Base-by-base conservation (phyloP, 179 eudicot genomes). In the Gypsophila paniculata region DNA sequence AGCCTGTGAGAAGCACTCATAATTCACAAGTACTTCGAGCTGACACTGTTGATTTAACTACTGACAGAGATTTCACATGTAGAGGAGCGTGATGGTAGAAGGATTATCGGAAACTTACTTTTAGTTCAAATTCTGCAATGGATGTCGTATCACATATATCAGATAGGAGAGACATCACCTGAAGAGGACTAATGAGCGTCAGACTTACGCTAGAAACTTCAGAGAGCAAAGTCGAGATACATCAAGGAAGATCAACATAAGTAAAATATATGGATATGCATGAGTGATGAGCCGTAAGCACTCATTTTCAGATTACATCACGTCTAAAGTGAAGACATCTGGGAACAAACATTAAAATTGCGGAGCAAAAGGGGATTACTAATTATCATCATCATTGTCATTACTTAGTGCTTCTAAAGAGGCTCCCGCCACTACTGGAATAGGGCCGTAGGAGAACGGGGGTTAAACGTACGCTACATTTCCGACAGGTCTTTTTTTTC, bases 111-210 rank as follows among this genome's bases (percentile, higher is more conserved):
- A 67, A 73, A 61, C 93, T 85, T 81, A 90, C 97, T 75, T 91
- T 91, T 49, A 91, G 72, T 72, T 91, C 93, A 80, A 91, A 72
- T 76, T 91, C 96, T 5, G 89, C 93, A 71, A 91, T 76, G 60
- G 96, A 88, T 46, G 85, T 84, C 74, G 91, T 88, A 74, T 88
- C 93, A 63, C 97, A 91, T 60, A 91, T 80, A 68, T 76, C 82
- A 5, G 85, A 79, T 39, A 91, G 76, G 72, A 91, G 90, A 80
- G 79, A 78, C 75, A 85, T 81, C 82, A 91, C 91, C 97, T 91
- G 89, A 66, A 72, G 73, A 77, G 23, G 66, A n/a, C 65, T 49
- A 17, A 29, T 4, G 34, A 68, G 77, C 18, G 57, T 68, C 62
- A 70, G 34, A 60, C 58, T 29, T 8, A 71, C 32, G 46, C 38